A percentile compares a stretch with the other conserved stretches of the same genome.
These are phyloP conservation scores for Aspergillus haitiensis DNA, from an alignment of 495 filamentous ascomycete genomes.

Conservation along the genomic window DNA sequence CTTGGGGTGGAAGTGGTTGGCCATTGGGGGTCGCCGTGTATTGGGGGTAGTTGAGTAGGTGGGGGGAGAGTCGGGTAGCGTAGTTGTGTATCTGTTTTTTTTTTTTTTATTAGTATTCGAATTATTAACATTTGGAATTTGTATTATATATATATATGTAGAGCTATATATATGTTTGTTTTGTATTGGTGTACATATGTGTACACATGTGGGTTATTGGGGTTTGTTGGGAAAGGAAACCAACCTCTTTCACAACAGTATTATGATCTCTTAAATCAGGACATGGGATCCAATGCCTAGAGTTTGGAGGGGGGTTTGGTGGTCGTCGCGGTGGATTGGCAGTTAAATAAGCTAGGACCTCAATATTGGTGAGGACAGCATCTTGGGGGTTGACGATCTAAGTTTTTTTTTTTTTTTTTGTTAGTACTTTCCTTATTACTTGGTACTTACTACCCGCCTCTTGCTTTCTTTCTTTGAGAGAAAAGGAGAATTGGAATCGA, in stretches of 20 bases:
- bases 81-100: constrained; percentile 46
- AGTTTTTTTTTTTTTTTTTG: constrained; percentile 1
- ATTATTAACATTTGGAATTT: neutral
- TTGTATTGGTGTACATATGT: too few relatives aligned
- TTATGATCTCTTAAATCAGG: constrained; percentile 50
- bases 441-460: too few relatives aligned
- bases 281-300: constrained; percentile 44
- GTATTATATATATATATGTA: too few relatives aligned
- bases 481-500: neutral
- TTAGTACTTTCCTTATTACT: neutral
- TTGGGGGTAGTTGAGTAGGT: constrained; percentile 39
- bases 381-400: constrained; percentile 64
- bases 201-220: neutral
- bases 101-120: neutral
- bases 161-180: too few relatives aligned
- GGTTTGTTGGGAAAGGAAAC: neutral
- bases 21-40: constrained; percentile 14
- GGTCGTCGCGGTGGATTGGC: constrained; percentile 48
- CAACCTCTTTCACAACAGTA: constrained; percentile 53
- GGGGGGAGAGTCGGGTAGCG: constrained; percentile 40
- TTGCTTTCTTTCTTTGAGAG: constrained; percentile 9
- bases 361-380: constrained; percentile 63
- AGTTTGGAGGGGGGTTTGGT: constrained; percentile 41
- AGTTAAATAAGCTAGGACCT: constrained; percentile 60
- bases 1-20: too few relatives aligned